phyloP scores from a whole-genome alignment of 495 filamentous ascomycete species.

The Cladorrhinum samala region DNA sequence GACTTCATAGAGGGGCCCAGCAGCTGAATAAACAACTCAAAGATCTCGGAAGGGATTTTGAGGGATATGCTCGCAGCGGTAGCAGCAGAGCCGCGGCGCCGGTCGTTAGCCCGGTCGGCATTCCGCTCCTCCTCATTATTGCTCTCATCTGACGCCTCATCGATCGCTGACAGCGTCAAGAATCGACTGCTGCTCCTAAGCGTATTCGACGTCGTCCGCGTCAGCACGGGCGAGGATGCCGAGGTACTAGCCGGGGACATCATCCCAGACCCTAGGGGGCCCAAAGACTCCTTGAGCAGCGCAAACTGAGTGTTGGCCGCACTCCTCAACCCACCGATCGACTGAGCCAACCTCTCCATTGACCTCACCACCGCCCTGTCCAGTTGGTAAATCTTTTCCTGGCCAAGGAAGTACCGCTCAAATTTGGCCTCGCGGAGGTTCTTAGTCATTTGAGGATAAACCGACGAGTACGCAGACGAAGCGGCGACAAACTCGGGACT shows the following conservation, averaged over 20 bases:
- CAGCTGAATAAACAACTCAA: conserved; percentile 77
- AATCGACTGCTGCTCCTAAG: conserved; percentile 26
- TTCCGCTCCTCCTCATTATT: conserved; percentile 36
- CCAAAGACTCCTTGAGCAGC: conserved; percentile 58
- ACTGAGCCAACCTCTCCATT: conserved; percentile 80
- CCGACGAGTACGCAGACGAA: conserved; percentile 59
- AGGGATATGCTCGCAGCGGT: conserved; percentile 24
- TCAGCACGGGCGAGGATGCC: conserved; percentile 27
- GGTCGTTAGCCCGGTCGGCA: not conserved
- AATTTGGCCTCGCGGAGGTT: conserved; percentile 82
- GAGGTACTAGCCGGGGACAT: conserved; percentile 25
- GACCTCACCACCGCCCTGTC: conserved; percentile 77
- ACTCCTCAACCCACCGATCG: conserved; percentile 84
- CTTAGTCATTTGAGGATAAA: conserved; percentile 68
- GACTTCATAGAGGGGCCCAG: conserved; percentile 95
- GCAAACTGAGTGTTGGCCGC: conserved; percentile 85
- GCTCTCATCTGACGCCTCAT: conserved; percentile 60
- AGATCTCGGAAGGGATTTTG: conserved; percentile 67
- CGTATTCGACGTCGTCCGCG: conserved; percentile 27
- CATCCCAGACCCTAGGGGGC: conserved; percentile 10
- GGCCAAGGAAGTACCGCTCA: conserved; percentile 81
- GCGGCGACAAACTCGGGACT: conserved; percentile 57
- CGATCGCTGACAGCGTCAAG: conserved; percentile 52
- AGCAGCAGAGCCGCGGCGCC: conserved; percentile 8
- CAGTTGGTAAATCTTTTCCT: conserved; percentile 72